These are phyloP conservation scores for Lupinus albus DNA, from an alignment of 306 rosid species.

Conservation along the genomic window DNA sequence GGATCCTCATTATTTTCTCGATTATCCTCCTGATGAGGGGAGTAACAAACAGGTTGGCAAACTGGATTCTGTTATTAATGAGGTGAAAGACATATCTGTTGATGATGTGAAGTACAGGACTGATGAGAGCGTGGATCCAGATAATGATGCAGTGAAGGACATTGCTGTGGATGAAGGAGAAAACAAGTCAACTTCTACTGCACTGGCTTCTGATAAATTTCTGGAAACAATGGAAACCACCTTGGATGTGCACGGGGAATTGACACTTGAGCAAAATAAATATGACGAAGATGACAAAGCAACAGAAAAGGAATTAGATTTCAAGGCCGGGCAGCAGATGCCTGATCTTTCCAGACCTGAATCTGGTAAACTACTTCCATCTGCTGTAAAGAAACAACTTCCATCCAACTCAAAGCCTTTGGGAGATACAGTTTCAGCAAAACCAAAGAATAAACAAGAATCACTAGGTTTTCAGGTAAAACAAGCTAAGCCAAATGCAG, in stretches of 20 bases:
- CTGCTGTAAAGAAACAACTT: constrained; percentile 59
- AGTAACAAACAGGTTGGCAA: constrained; percentile 55
- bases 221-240: constrained; percentile 59
- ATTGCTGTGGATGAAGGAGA: constrained; percentile 86
- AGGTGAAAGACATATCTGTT: constrained; percentile 85
- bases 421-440: constrained; percentile 52
- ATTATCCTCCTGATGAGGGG: constrained; percentile 70
- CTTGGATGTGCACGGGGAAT: constrained; percentile 49
- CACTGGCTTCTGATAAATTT: constrained; percentile 47
- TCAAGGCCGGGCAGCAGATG: constrained; percentile 51
- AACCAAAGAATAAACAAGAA: constrained; percentile 72
- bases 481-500: constrained; percentile 72
- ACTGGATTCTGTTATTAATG: constrained; percentile 54
- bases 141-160: constrained; percentile 75
- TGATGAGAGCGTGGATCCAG: constrained; percentile 56
- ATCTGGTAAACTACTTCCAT: constrained; percentile 59
- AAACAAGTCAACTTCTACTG: constrained; percentile 50
- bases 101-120: constrained; percentile 81
- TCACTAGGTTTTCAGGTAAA: constrained; percentile 58
- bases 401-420: constrained; percentile 51
- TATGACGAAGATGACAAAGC: constrained; percentile 56
- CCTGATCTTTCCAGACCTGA: constrained; percentile 59
- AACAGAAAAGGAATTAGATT: constrained; percentile 52
- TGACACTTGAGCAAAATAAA: constrained; percentile 47
- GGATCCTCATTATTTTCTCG: constrained; percentile 75